Conservation (phyloP, 2,329 filamentous ascomycete genomes). For the Pseudogymnoascus sp. region DNA sequence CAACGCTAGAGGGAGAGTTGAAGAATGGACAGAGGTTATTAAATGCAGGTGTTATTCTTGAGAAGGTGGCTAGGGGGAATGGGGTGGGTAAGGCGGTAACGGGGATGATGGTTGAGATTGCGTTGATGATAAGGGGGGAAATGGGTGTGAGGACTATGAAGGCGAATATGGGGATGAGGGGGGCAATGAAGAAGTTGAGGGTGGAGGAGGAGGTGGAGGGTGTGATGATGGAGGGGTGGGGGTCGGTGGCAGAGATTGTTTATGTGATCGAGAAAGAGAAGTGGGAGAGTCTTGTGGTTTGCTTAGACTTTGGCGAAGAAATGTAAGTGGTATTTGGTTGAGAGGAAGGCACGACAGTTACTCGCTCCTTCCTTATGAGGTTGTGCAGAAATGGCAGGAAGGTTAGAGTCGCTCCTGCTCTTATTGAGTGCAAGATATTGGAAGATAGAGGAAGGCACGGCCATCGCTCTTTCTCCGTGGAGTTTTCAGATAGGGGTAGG, state of each 20-base stretch:
- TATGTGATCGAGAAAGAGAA: constrained; percentile 21
- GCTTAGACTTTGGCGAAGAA: constrained; percentile 30
- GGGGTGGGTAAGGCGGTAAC: constrained; percentile 15
- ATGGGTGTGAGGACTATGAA: constrained; percentile 21
- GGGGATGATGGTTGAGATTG: constrained; percentile 14
- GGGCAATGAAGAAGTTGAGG: constrained; percentile 25
- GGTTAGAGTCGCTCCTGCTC: not conserved
- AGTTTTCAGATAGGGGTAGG: not conserved
- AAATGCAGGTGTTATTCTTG: constrained; percentile 15
- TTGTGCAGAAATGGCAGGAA: not conserved
- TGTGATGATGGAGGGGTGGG: constrained; percentile 16
- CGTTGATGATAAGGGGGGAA: constrained; percentile 11
- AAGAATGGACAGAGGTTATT: not conserved
- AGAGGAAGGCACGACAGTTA: not conserved
- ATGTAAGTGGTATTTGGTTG: constrained; percentile 9
- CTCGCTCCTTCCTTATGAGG: not conserved
- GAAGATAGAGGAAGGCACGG: not conserved
- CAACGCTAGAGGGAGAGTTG: not conserved
- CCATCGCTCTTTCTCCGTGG: not conserved
- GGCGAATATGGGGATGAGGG: constrained; percentile 29
- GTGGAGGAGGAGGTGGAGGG: constrained; percentile 20
- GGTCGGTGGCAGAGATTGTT: constrained; percentile 20
- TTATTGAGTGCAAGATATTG: not conserved
- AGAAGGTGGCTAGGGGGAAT: constrained; percentile 12
- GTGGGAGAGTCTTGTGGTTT: constrained; percentile 23